phyloP scores from a whole-genome alignment of 129 eudicot species.

The Calendula officinalis region DNA sequence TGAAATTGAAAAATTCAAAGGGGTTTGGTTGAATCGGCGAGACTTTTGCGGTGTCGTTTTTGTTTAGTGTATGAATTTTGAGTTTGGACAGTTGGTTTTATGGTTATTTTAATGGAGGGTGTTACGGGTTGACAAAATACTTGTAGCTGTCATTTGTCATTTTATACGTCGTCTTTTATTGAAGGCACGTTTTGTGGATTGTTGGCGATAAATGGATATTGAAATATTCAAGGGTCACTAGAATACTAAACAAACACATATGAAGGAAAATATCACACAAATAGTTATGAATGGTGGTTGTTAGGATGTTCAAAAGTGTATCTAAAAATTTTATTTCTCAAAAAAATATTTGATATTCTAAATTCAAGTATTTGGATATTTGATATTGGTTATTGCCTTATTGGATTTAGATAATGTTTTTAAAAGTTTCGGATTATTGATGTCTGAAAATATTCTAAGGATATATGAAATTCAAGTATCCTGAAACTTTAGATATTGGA shows the following conservation, averaged over 20 bases:
- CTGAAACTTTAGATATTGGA: too few relatives aligned
- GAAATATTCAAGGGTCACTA: background rate
- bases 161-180: slow-evolving; percentile 11
- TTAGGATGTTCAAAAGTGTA: too few relatives aligned
- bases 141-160: slow-evolving; percentile 23
- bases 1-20: slow-evolving; percentile 6
- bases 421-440: too few relatives aligned
- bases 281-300: background rate
- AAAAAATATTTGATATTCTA: too few relatives aligned
- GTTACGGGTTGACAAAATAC: slow-evolving; percentile 25
- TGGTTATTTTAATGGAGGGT: slow-evolving; percentile 21
- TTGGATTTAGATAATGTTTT: too few relatives aligned
- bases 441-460: too few relatives aligned
- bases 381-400: too few relatives aligned
- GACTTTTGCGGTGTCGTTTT: slow-evolving; percentile 10
- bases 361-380: too few relatives aligned
- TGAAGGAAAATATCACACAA: too few relatives aligned
- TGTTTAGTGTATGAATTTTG: background rate
- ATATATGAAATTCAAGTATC: too few relatives aligned
- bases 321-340: too few relatives aligned
- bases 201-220: background rate
- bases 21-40: slow-evolving; percentile 22
- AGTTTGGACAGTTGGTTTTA: slow-evolving; percentile 25
- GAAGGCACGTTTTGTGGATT: slow-evolving; percentile 5
- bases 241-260: background rate